These are phyloP conservation scores for Sclerotinia subarctica DNA, from an alignment of 2,329 filamentous ascomycete species.

Conservation along the genomic window DNA sequence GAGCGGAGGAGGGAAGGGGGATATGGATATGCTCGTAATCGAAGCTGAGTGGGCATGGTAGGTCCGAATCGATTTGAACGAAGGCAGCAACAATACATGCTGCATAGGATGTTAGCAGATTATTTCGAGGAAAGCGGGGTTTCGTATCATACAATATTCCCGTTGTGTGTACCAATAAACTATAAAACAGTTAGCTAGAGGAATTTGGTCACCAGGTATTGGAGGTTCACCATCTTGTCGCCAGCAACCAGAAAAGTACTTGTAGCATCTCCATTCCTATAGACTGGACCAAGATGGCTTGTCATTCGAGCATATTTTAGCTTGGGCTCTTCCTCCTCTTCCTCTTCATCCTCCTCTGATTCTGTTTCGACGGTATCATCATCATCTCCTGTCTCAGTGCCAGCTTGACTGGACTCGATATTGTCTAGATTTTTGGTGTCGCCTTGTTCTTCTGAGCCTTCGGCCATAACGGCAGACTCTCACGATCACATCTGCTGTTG, in stretches of 20 bases:
- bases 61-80: conserved; percentile 74
- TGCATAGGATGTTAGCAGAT: conserved; percentile 42
- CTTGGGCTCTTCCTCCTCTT: conserved; percentile 89
- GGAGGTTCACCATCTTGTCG: conserved; percentile 81
- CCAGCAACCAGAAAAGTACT: conserved; percentile 86
- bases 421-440: conserved; percentile 30
- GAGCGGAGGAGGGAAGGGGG: conserved; percentile 71
- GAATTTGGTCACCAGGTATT: not conserved
- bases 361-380: conserved; percentile 41
- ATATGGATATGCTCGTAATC: conserved; percentile 85
- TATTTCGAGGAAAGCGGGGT: conserved; percentile 23
- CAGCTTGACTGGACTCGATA: conserved; percentile 27
- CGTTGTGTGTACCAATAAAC: conserved; percentile 93
- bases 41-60: conserved; percentile 94
- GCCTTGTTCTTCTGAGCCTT: conserved; percentile 35
- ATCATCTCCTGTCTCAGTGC: conserved; percentile 27
- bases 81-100: conserved; percentile 83
- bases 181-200: conserved; percentile 44
- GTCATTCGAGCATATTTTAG: conserved; percentile 92
- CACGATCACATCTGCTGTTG: conserved; percentile 36
- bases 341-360: conserved; percentile 55
- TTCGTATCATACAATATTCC: conserved; percentile 72
- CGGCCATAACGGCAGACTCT: conserved; percentile 37
- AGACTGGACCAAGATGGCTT: conserved; percentile 72
- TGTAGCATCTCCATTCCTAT: conserved; percentile 92